These are phyloP conservation scores for Ceratocystis cacaofunesta DNA, from an alignment of 2,329 filamentous ascomycete species.

Conservation along the genomic window DNA sequence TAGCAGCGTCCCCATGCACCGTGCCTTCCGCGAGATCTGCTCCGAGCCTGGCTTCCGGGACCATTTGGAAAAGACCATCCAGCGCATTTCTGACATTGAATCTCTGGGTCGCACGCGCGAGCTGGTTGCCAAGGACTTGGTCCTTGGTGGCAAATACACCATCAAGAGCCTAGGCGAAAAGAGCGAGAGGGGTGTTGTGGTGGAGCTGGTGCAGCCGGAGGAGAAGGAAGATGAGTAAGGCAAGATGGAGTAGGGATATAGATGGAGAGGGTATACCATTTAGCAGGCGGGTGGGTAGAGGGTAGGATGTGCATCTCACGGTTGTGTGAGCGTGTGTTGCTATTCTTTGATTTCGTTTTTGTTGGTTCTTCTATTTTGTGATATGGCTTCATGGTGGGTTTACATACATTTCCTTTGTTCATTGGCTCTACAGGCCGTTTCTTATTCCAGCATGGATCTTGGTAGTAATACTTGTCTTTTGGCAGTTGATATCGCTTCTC, in stretches of 20 bases:
- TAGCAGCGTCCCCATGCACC: slow-evolving; percentile 91
- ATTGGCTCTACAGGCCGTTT: background rate
- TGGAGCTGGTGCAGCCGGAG: slow-evolving; percentile 32
- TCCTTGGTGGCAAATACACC: slow-evolving; percentile 66
- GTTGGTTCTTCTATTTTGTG: background rate
- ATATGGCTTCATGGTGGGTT: background rate
- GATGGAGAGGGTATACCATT: background rate
- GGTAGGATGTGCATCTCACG: background rate
- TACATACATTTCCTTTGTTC: slow-evolving; percentile 7
- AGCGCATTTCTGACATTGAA: slow-evolving; percentile 85
- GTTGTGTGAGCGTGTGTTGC: background rate
- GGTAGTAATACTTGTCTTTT: background rate
- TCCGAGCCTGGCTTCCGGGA: slow-evolving; percentile 60
- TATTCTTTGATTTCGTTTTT: background rate
- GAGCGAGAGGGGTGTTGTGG: slow-evolving; percentile 24
- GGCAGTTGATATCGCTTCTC: background rate
- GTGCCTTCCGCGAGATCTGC: slow-evolving; percentile 78
- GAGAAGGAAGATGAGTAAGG: slow-evolving; percentile 18
- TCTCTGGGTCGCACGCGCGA: slow-evolving; percentile 86
- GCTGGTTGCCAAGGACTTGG: slow-evolving; percentile 86
- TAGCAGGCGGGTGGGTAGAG: too few species aligned
- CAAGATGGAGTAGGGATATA: background rate
- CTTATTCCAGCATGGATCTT: background rate
- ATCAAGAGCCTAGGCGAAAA: slow-evolving; percentile 32
- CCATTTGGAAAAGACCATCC: slow-evolving; percentile 65